Evolutionary conservation across 371 early-diverging fungal genomes (phyloP), one percentile per base, ranked within the genome.

Genomic region (Mucor velutinosus): DNA sequence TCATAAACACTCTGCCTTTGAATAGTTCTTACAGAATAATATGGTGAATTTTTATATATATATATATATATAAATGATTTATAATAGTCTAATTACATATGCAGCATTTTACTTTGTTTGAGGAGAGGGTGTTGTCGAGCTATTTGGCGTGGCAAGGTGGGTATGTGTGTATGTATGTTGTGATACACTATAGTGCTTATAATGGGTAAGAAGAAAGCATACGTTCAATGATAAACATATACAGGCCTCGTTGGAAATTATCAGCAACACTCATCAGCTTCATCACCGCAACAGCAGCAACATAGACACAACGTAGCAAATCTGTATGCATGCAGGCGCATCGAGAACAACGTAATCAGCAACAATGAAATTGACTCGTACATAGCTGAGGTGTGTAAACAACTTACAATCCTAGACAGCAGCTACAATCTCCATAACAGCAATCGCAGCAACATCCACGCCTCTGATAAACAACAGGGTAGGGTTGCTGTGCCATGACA

Each of bases 221-320:
- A 11, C 0, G 47, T 2, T 4, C 43, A n/a, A 41, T 41, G 11
- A 8, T n/a, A 47, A 21, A 47, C 21, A n/a, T 47, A 8, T 8
- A 3, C 11, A 47, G 30, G 27, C 61, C 1, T 41, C 17, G 5
- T 17, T 41, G 4, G 41, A 3, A 12, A 0, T 15, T 17, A 65
- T 29, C 65, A 70, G 47, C 71, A 70, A 17, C 71, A 70, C n/a
- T 66, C 64, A 12, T 66, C 66, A 27, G 35, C 29, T 27, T 62
- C 61, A 23, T 65, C 30, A 56, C 65, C 60, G 25, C 70, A 70
- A 61, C 37, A 70, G 57, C 37, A 70, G 37, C 62, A 71, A 49
- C 71, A 71, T 25, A 66, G 27, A 43, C 62, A 71, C 4, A 71
- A 4, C 1, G 63, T 39, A 15, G 66, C 58, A 29, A 62, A 58